Percentiles rank a stretch among this genome's conserved stretches.
These are phyloP conservation scores for Populus deltoides DNA, from an alignment of 345 rosid genomes.

Conservation along the genomic window DNA sequence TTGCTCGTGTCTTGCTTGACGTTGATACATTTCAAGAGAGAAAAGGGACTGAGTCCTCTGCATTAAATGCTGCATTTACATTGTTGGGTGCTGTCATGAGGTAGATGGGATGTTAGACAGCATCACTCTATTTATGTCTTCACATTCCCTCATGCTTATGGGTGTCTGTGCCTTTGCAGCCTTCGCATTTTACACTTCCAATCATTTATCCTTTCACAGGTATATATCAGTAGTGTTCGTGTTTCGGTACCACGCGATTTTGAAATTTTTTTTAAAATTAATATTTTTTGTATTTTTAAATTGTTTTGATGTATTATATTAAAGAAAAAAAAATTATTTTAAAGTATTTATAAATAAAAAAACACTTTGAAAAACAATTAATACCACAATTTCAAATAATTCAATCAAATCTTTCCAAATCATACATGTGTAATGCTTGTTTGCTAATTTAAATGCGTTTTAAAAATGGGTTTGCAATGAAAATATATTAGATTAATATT, in stretches of 20 bases:
- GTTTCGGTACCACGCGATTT: too few species aligned
- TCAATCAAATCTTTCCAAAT: not conserved
- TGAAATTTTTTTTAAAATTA: too few species aligned
- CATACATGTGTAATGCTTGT: not conserved
- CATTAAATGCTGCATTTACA: slow-evolving; percentile 42
- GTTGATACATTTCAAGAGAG: not conserved
- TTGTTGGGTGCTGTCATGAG: slow-evolving; percentile 40
- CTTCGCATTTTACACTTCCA: not conserved
- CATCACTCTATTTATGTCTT: not conserved
- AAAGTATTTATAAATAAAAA: too few species aligned
- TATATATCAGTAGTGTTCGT: too few species aligned
- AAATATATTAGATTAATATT: too few species aligned
- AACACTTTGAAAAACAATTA: too few species aligned
- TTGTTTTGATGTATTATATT: too few species aligned
- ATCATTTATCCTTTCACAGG: too few species aligned
- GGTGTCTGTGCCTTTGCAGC: not conserved
- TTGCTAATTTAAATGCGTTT: too few species aligned
- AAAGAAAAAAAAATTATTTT: too few species aligned
- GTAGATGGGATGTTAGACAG: slow-evolving; percentile 21
- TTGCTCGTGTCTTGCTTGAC: not conserved
- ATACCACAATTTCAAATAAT: accelerated
- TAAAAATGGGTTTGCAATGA: too few species aligned
- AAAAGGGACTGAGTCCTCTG: not conserved
- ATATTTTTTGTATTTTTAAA: too few species aligned
- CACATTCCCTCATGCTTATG: not conserved